Conservation (phyloP, 2,329 filamentous ascomycete genomes). For the Diaporthe sp. region DNA sequence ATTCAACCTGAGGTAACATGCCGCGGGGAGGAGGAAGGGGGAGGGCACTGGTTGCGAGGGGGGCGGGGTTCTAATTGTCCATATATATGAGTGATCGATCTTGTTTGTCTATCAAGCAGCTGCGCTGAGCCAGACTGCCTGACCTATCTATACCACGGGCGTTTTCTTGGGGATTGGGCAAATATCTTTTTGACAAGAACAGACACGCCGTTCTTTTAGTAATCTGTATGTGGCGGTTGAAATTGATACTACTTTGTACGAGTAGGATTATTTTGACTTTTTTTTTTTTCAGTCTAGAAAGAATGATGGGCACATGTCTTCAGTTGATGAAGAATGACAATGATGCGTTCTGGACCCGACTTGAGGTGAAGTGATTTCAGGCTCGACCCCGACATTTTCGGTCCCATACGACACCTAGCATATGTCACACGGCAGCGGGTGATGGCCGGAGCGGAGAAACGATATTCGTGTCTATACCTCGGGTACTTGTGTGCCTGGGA, state of each 20-base stretch:
- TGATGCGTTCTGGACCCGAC: not conserved
- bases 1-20: constrained; percentile 47
- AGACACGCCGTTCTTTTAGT: constrained; percentile 28
- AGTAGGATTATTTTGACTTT: not conserved
- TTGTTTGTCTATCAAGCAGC: constrained; percentile 30
- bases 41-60: constrained; percentile 36
- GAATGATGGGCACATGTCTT: constrained; percentile 12
- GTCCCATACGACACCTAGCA: not conserved
- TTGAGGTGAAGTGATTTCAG: not conserved
- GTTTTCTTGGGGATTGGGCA: constrained; percentile 23
- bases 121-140: constrained; percentile 28
- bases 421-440: not conserved
- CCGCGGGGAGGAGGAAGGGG: not conserved
- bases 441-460: not conserved
- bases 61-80: constrained; percentile 26
- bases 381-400: too few species aligned
- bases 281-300: constrained; percentile 3
- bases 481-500: not conserved
- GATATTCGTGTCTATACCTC: not conserved
- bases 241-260: not conserved
- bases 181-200: constrained; percentile 13
- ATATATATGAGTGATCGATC: constrained; percentile 37
- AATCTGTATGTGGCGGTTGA: constrained; percentile 10
- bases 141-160: constrained; percentile 33
- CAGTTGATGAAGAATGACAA: not conserved